Evolutionary conservation across 1,284 basidiomycete genomes (phyloP).

Genomic region (Microbotryomycetes sp.): DNA sequence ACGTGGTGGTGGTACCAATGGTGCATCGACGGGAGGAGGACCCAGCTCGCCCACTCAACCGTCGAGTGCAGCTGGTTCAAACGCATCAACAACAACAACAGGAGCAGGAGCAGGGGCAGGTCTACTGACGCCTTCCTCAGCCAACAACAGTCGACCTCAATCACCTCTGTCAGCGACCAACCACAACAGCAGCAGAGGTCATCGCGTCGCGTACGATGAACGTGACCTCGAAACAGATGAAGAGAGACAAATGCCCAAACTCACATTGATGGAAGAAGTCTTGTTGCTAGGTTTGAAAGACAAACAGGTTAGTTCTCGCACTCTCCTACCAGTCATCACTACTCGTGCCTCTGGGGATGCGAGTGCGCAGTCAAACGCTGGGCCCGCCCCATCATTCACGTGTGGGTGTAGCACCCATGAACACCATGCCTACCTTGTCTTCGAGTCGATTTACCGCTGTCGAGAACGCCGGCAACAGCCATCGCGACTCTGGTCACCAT

Average conservation of each 20-base stretch:
- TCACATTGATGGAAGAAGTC: conserved; percentile 97
- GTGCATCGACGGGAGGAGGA: not conserved
- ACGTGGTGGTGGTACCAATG: not conserved
- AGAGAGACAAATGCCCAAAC: conserved; percentile 68
- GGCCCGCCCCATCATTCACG: not conserved
- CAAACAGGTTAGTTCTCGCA: conserved; percentile 27
- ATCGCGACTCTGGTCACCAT: too few species aligned
- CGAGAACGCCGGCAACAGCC: too few species aligned
- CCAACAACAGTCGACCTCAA: not conserved
- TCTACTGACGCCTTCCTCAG: too few species aligned
- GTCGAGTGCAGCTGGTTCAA: not conserved
- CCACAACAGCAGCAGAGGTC: not conserved
- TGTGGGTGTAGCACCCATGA: not conserved
- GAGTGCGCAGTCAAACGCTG: not conserved
- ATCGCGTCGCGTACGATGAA: conserved; percentile 87
- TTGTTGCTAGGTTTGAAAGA: conserved; percentile 63
- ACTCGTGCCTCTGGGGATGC: not conserved
- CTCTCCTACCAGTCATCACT: not conserved
- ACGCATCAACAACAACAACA: not conserved
- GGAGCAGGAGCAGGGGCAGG: not conserved
- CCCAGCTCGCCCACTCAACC: not conserved
- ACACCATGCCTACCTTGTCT: not conserved
- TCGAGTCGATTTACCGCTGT: too few species aligned
- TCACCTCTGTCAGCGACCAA: not conserved
- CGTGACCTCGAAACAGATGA: conserved; percentile 70